phyloP scores from a whole-genome alignment of 257 asterid genomes.

The Anisodus acutangulus region DNA sequence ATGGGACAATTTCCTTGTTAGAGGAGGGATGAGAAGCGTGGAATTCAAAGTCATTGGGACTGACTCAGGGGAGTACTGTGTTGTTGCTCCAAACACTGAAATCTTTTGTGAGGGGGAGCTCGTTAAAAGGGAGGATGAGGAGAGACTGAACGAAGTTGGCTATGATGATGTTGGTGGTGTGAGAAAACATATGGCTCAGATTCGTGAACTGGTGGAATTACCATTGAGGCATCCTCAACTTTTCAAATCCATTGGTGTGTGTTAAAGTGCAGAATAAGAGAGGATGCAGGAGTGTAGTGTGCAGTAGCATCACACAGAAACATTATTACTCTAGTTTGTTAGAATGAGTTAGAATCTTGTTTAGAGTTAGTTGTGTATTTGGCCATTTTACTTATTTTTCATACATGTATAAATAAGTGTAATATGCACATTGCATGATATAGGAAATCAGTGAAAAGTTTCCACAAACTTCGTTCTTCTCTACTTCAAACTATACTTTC shows the following conservation, averaged over 20 bases:
- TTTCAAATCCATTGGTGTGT: conserved; percentile 74
- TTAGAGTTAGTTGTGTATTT: too few relatives aligned
- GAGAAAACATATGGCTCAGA: conserved; percentile 77
- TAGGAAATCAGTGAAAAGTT: too few relatives aligned
- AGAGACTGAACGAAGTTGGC: conserved; percentile 68
- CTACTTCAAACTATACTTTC: too few relatives aligned
- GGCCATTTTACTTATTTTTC: too few relatives aligned
- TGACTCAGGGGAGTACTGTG: conserved; percentile 74
- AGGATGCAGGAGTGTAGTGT: too few relatives aligned
- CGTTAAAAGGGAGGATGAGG: conserved; percentile 67
- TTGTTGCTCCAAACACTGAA: conserved; percentile 76
- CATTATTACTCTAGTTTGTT: too few relatives aligned
- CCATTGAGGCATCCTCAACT: conserved; percentile 78
- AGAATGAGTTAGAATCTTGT: too few relatives aligned
- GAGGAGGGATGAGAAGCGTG: conserved; percentile 80
- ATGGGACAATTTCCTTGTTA: conserved; percentile 67
- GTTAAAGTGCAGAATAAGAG: too few relatives aligned
- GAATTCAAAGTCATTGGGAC: conserved; percentile 68
- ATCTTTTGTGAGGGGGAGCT: conserved; percentile 76
- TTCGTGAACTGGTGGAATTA: conserved; percentile 71
- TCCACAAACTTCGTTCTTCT: too few relatives aligned
- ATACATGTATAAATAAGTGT: too few relatives aligned
- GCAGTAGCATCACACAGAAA: too few relatives aligned
- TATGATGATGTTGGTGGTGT: conserved; percentile 83
- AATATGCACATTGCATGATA: too few relatives aligned